These are phyloP conservation scores for Dalechampia spathulata DNA, from an alignment of 441 rosid genomes.

Conservation along the genomic window DNA sequence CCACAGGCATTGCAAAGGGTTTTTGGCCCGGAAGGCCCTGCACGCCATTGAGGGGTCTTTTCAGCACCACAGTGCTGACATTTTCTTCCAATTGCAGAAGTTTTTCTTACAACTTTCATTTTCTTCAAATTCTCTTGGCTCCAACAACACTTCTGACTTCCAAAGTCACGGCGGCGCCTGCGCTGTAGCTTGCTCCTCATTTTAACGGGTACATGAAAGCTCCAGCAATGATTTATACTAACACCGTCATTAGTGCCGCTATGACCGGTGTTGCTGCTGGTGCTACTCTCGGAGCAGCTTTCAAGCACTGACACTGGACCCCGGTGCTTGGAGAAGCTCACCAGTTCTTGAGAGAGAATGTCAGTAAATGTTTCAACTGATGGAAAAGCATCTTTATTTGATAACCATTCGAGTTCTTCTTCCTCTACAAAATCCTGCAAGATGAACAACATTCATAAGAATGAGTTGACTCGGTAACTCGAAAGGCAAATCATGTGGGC, in stretches of 20 bases:
- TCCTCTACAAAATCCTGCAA: slow-evolving; percentile 60
- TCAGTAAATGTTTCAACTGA: slow-evolving; percentile 54
- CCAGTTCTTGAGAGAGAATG: slow-evolving; percentile 26
- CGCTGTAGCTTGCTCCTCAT: slow-evolving; percentile 59
- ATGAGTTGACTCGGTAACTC: slow-evolving; percentile 18
- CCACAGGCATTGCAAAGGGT: slow-evolving; percentile 94
- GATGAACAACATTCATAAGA: no score
- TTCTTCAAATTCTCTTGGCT: slow-evolving; percentile 14
- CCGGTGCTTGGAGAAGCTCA: slow-evolving; percentile 27
- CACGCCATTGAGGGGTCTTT: slow-evolving; percentile 96
- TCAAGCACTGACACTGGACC: slow-evolving; percentile 72
- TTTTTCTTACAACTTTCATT: background rate
- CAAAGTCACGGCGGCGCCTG: slow-evolving; percentile 33
- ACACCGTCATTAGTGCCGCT: slow-evolving; percentile 4
- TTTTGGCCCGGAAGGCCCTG: slow-evolving; percentile 78
- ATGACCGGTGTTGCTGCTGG: slow-evolving; percentile 17
- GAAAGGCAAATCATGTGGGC: slow-evolving; percentile 9
- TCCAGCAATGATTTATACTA: slow-evolving; percentile 34
- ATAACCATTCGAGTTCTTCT: slow-evolving; percentile 84
- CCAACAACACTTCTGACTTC: slow-evolving; percentile 26
- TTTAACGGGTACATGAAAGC: slow-evolving; percentile 39
- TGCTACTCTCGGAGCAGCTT: slow-evolving; percentile 37
- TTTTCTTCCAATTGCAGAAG: slow-evolving; percentile 43
- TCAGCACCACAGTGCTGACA: slow-evolving; percentile 87
- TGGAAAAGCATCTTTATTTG: slow-evolving; percentile 72